These are phyloP conservation scores for Lasiodiplodia theobromae DNA, from an alignment of 2,329 filamentous ascomycete genomes.

Conservation along the genomic window DNA sequence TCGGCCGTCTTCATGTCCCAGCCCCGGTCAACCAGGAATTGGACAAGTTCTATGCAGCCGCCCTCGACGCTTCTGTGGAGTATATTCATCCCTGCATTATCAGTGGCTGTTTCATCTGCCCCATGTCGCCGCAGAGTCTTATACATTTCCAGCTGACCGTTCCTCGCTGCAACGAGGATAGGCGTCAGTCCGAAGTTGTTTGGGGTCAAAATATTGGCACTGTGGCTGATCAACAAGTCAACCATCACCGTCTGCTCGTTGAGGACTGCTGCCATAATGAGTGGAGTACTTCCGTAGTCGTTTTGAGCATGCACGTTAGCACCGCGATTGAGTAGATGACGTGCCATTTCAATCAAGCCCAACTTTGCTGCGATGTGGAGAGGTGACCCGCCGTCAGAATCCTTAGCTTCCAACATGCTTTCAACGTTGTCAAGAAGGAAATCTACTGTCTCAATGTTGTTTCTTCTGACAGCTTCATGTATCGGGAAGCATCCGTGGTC, in stretches of 20 bases:
- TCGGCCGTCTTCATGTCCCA: not conserved
- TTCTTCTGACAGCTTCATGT: not conserved
- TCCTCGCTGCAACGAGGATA: not conserved
- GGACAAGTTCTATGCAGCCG: not conserved
- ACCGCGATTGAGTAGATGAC: not conserved
- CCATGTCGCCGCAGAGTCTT: not conserved
- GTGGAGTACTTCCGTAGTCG: accelerated
- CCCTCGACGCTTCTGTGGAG: no score
- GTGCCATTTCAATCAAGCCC: not conserved
- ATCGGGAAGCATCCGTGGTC: no score
- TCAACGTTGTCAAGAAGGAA: not conserved
- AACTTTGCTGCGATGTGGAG: accelerated
- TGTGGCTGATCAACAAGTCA: no score
- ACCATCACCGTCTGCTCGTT: no score
- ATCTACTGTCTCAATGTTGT: not conserved
- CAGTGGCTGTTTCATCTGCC: not conserved
- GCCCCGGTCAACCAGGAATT: not conserved
- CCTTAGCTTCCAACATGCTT: not conserved
- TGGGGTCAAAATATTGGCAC: no score
- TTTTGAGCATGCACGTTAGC: not conserved
- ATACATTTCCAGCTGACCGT: not conserved
- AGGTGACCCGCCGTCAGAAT: not conserved
- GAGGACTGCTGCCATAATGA: no score
- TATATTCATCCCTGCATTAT: no score
- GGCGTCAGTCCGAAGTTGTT: no score